Percentiles rank a stretch among this genome's conserved stretches.
phyloP scores from a whole-genome alignment of 345 rosid species.

The Sisymbrium irio region DNA sequence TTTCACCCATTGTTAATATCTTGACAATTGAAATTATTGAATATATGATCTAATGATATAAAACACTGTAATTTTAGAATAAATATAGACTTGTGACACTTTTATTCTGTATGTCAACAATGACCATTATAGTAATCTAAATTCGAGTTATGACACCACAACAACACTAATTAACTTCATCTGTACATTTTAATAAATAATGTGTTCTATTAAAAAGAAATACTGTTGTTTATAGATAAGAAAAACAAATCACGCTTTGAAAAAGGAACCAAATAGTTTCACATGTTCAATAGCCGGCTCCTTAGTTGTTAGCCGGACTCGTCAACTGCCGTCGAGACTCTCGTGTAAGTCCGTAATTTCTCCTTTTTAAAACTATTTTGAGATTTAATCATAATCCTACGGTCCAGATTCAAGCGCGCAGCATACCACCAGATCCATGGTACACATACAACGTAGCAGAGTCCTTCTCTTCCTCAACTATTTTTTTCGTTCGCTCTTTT shows the following conservation, averaged over 20 bases:
- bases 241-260: neutral
- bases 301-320: neutral
- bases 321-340: constrained; percentile 23
- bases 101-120: no score
- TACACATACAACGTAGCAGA: constrained; percentile 20
- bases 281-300: constrained; percentile 20
- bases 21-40: no score
- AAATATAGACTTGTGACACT: no score
- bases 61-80: no score
- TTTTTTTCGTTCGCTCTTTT: neutral
- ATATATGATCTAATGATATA: no score
- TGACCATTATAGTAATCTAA: no score
- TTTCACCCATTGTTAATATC: no score
- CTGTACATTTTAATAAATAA: neutral
- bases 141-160: no score
- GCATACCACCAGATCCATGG: constrained; percentile 7
- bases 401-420: constrained; percentile 21
- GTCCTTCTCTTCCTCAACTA: neutral
- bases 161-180: neutral
- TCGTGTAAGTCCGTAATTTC: constrained; percentile 24
- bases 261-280: neutral
- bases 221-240: neutral
- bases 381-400: neutral
- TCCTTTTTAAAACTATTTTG: neutral
- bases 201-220: neutral